A percentile compares a stretch with the other conserved stretches of the same genome.
Conservation (phyloP, 208 protist genomes). For the Leishmania martiniquensis region DNA sequence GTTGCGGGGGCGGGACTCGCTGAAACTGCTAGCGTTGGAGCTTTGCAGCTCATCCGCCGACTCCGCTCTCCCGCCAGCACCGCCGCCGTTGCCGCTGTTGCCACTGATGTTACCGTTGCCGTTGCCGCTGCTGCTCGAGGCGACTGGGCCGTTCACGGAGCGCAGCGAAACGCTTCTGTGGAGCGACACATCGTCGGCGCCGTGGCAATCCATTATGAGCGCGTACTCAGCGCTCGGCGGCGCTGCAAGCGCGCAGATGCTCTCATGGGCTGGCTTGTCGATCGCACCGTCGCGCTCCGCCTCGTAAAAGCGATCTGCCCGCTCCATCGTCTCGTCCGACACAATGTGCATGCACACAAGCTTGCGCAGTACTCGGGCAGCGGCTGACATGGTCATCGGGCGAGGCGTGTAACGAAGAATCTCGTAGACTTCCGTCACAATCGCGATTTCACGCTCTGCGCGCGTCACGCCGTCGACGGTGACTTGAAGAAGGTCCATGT, state of each 20-base stretch:
- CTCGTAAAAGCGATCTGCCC: conserved; percentile 23
- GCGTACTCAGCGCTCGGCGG: conserved; percentile 13
- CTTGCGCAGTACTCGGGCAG: conserved; percentile 43
- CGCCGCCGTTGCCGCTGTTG: conserved; percentile 2
- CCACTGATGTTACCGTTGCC: conserved; percentile 1
- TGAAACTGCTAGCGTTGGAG: conserved; percentile 24
- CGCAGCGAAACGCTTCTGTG: conserved; percentile 22
- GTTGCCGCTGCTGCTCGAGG: neutral
- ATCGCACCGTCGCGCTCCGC: conserved; percentile 22
- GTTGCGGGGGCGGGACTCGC: conserved; percentile 12
- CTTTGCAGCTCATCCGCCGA: conserved; percentile 15
- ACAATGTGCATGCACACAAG: conserved; percentile 47
- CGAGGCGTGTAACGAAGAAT: conserved; percentile 32
- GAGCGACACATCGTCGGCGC: conserved; percentile 12
- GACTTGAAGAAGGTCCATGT: conserved; percentile 63
- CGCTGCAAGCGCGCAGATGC: neutral
- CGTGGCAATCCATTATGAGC: conserved; percentile 20
- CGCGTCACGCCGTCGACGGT: conserved; percentile 60
- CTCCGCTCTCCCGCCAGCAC: conserved; percentile 2
- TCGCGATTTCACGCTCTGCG: conserved; percentile 39
- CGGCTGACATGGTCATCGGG: conserved; percentile 27
- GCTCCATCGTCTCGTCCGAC: conserved; percentile 54
- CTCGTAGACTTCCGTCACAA: conserved; percentile 68
- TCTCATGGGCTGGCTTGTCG: conserved; percentile 9
- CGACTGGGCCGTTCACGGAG: conserved; percentile 8